Evolutionary conservation across 2,329 filamentous ascomycete genomes (phyloP).

Genomic region (Fulvia fulva): DNA sequence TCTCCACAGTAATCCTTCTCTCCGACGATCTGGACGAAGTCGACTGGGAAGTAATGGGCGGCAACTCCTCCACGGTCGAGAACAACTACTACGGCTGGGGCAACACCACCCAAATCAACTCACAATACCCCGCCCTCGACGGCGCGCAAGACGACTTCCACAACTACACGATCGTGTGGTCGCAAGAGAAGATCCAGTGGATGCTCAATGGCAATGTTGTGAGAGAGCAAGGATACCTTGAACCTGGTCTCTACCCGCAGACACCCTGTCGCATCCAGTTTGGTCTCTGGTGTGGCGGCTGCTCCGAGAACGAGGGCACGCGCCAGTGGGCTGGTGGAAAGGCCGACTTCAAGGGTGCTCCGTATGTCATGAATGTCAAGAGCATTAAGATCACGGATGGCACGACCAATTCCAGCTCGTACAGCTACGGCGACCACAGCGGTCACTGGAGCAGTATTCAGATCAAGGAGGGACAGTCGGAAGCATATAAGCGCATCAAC

Average conservation of each 20-base stretch:
- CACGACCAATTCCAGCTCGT: constrained; percentile 35
- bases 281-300: constrained; percentile 85
- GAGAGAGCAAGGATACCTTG: constrained; percentile 54
- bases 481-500: constrained; percentile 29
- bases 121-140: constrained; percentile 55
- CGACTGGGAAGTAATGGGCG: constrained; percentile 79
- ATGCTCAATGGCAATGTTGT: constrained; percentile 64
- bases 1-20: constrained; percentile 77
- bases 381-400: constrained; percentile 34
- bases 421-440: constrained; percentile 38
- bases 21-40: constrained; percentile 84
- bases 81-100: constrained; percentile 78
- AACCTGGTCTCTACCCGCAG: constrained; percentile 57
- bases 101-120: constrained; percentile 59
- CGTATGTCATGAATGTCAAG: constrained; percentile 36
- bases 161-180: constrained; percentile 72
- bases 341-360: constrained; percentile 32
- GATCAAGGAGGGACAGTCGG: constrained; percentile 31
- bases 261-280: constrained; percentile 68
- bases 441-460: constrained; percentile 46
- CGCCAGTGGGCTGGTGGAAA: constrained; percentile 38
- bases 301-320: constrained; percentile 59
- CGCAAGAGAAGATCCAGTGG: constrained; percentile 61
- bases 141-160: constrained; percentile 58
- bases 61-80: constrained; percentile 58